Conservation (phyloP, 768 basidiomycete genomes). For the Kwoniella europaea region DNA sequence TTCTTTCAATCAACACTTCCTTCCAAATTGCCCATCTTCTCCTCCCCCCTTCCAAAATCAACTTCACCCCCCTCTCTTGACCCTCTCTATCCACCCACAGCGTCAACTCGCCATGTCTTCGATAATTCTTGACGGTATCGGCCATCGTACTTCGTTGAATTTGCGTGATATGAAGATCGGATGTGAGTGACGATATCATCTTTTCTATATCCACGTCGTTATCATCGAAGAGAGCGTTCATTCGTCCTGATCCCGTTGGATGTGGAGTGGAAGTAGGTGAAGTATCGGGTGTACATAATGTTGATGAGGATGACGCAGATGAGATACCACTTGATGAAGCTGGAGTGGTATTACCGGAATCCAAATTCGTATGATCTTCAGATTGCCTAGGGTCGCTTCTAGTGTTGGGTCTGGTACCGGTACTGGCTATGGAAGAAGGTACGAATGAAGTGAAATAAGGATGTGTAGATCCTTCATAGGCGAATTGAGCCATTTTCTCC, state of each 20-base stretch:
- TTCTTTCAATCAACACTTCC: not conserved
- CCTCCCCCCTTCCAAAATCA: not conserved
- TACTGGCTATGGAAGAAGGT: not conserved
- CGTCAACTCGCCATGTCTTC: not conserved
- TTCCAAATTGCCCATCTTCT: conserved; percentile 10
- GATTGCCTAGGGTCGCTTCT: too few relatives aligned
- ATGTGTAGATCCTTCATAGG: not conserved
- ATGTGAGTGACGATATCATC: not conserved
- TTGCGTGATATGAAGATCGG: not conserved
- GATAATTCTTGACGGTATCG: not conserved
- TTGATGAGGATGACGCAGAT: not conserved
- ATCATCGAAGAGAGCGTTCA: not conserved
- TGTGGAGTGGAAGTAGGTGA: not conserved
- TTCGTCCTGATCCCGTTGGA: not conserved
- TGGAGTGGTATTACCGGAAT: not conserved
- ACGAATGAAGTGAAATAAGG: not conserved
- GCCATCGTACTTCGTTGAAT: not conserved
- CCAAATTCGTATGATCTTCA: too few relatives aligned
- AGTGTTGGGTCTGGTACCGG: not conserved
- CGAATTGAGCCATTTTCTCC: not conserved
- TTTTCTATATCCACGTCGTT: not conserved
- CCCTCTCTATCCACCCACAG: not conserved
- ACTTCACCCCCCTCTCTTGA: not conserved
- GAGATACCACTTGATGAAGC: not conserved
- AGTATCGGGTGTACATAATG: not conserved